Evolutionary conservation across 179 eudicot species (phyloP).

Genomic region (Beta macrorhiza): DNA sequence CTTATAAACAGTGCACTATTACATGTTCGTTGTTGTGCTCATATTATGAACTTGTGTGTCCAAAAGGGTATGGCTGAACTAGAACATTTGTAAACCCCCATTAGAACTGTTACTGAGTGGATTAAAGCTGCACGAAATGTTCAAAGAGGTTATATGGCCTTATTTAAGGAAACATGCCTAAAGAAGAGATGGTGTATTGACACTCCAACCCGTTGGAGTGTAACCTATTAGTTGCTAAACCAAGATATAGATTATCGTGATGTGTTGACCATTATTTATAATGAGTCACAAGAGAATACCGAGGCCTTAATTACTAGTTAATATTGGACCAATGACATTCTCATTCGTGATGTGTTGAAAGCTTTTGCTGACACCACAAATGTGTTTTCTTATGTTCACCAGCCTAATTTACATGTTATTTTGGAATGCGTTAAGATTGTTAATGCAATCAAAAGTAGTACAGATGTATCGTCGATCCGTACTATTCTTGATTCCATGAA

Average conservation of each 20-base stretch:
- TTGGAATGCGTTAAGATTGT: not conserved
- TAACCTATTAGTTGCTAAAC: not conserved
- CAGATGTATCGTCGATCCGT: not conserved
- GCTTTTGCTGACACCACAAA: not conserved
- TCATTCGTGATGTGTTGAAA: too few relatives aligned
- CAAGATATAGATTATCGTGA: not conserved
- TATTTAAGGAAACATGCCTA: not conserved
- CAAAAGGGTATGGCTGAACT: not conserved
- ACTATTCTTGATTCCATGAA: not conserved
- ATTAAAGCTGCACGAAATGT: not conserved
- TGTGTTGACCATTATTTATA: not conserved
- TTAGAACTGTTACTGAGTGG: not conserved
- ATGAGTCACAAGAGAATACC: not conserved
- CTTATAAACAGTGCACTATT: not conserved
- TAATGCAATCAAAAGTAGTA: not conserved
- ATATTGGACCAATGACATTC: not conserved
- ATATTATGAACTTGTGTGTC: not conserved
- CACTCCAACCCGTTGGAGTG: not conserved
- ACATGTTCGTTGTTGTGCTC: slow-evolving; percentile 1
- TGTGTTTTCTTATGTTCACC: not conserved
- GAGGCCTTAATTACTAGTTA: not conserved
- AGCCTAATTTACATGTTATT: not conserved
- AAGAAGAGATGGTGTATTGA: not conserved
- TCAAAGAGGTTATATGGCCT: not conserved
- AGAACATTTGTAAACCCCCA: not conserved